Conservation (phyloP, 2,329 filamentous ascomycete genomes). For the Talaromyces sp. region DNA sequence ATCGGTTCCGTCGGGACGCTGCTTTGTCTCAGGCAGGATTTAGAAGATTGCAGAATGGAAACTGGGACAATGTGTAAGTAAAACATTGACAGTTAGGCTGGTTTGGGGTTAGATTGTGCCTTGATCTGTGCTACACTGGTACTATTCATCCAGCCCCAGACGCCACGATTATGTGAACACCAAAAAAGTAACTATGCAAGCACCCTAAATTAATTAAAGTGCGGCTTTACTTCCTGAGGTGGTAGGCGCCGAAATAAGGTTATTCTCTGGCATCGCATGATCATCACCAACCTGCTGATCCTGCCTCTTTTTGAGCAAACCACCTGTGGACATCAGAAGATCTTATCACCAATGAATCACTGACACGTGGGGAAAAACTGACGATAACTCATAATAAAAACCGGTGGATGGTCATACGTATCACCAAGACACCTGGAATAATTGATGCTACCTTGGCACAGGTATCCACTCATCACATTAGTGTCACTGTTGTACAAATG, state of each 20-base stretch:
- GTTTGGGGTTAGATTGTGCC: background rate
- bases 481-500: background rate
- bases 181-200: too few species aligned
- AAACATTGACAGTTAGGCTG: background rate
- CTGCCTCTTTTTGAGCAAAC: too few species aligned
- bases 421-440: background rate
- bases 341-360: background rate
- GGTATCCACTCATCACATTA: background rate
- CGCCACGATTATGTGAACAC: background rate
- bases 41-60: background rate
- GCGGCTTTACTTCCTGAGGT: too few species aligned
- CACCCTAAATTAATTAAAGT: too few species aligned
- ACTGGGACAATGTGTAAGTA: background rate
- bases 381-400: background rate
- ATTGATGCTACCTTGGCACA: background rate
- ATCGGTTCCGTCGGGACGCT: background rate
- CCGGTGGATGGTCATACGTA: background rate
- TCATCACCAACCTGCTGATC: background rate
- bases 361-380: background rate
- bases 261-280: background rate
- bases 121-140: background rate
- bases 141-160: background rate
- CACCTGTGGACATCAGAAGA: too few species aligned
- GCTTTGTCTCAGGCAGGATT: background rate
- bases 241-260: too few species aligned